Base-by-base conservation (phyloP, 1,284 basidiomycete genomes). In the Moesziomyces globuligerus region DNA sequence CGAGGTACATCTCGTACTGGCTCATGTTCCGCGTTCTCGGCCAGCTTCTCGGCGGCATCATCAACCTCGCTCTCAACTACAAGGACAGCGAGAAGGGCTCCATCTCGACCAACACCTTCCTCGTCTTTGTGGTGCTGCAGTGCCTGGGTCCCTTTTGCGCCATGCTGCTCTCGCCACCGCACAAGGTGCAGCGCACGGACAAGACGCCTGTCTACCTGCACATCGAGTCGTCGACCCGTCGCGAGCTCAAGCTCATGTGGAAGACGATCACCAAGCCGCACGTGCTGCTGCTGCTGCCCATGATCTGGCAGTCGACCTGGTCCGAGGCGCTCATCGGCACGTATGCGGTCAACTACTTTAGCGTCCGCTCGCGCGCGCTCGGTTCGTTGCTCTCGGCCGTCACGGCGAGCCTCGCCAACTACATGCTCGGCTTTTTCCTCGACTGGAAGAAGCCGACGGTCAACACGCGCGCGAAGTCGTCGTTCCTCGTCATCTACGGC, bases 41-140 rank as follows among this genome's bases (percentile, higher is more conserved):
- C 17, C 77, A 79, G 38, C 47, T 82, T 21, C 58, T 83, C 10
- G 80, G 82, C 3, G 83, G 83, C 1, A 72, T 72, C 41, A 82
- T 84, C 75, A 82, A 81, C 57, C 73, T 84, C 7, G 81, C 72
- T 0, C 76, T 84, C 44, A 84, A 84, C 62, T 73, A 76, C 23
- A 43, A 80, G 4, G 60, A 73, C 29, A 41, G 50, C 10, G 48
- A 53, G 13, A 70, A 73, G 3, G 84, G 84, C 1, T 76, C 74
- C 6, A 72, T 85, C 38, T 66, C 58, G 17, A 73, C 68, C 25
- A 75, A 80, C 32, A 83, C 83, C 1, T 84, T 82, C 57, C 61
- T 84, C 49, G 80, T 84, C 24, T 84, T 85, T 52, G 82, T 85
- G 32, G 80, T 75, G 0, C 71, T 85, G n/a, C 81, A 83, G 44